These are phyloP conservation scores for Dictyophora rubrovolvata DNA, from an alignment of 768 basidiomycete species.

Conservation along the genomic window DNA sequence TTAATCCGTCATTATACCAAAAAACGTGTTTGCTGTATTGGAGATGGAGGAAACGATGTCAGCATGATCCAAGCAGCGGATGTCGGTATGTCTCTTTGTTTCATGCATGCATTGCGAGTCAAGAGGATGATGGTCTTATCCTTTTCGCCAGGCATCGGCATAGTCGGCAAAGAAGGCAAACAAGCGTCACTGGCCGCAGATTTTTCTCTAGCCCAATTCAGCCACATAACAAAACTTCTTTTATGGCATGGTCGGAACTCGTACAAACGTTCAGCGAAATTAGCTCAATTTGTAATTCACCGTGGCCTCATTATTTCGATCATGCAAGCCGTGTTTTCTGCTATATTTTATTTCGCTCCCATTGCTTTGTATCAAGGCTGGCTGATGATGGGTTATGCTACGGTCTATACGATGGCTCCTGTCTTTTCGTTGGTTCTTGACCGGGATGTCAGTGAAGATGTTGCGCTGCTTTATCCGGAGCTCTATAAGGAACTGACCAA, in stretches of 20 bases:
- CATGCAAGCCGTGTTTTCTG: conserved; percentile 95
- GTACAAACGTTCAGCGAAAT: conserved; percentile 93
- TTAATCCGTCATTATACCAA: conserved; percentile 83
- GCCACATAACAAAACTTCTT: conserved; percentile 87
- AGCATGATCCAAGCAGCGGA: conserved; percentile 99
- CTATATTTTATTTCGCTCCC: conserved; percentile 89
- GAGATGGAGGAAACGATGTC: conserved; percentile 98
- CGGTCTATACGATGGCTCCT: conserved; percentile 95
- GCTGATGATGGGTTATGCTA: conserved; percentile 95
- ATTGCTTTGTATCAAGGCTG: conserved; percentile 98
- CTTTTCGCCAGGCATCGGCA: conserved; percentile 65
- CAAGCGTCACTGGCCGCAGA: conserved; percentile 99
- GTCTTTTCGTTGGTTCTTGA: conserved; percentile 97
- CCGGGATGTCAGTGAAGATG: conserved; percentile 88
- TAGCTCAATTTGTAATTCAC: conserved; percentile 98
- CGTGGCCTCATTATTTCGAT: conserved; percentile 93
- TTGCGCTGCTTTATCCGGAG: conserved; percentile 93
- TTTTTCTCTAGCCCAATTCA: conserved; percentile 97
- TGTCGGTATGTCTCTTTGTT: conserved; percentile 57
- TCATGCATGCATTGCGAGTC: too few relatives aligned
- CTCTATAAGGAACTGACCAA: conserved; percentile 96
- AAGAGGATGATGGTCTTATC: conserved; percentile 15
- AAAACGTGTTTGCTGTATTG: conserved; percentile 97
- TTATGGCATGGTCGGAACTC: conserved; percentile 99
- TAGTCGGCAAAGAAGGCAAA: conserved; percentile 98